Percentiles rank a stretch among this genome's conserved stretches.
Evolutionary conservation across 768 basidiomycete genomes (phyloP).

Genomic region (Xerocomellus amylosporus): DNA sequence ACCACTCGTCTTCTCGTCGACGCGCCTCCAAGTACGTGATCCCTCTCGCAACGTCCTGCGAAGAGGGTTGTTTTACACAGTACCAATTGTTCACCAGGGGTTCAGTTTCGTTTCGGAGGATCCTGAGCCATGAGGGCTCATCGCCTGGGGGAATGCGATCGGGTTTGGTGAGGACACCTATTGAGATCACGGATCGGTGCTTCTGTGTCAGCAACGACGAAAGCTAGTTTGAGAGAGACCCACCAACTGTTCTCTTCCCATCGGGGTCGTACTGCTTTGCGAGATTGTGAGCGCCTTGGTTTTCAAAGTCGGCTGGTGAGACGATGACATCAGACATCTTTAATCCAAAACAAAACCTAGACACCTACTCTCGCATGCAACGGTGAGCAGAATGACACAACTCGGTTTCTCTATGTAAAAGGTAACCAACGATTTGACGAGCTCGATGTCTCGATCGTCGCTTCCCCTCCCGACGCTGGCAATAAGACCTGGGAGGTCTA

Average conservation of each 20-base stretch:
- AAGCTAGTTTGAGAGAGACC: conserved; percentile 41
- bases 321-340: conserved; percentile 36
- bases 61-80: conserved; percentile 40
- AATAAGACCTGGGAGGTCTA: conserved; percentile 64
- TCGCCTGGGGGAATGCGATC: conserved; percentile 47
- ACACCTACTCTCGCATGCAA: conserved; percentile 41
- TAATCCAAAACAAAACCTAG: neutral
- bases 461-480: conserved; percentile 51
- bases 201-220: conserved; percentile 36
- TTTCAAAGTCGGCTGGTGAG: conserved; percentile 72
- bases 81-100: conserved; percentile 32
- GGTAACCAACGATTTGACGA: conserved; percentile 56
- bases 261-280: conserved; percentile 58
- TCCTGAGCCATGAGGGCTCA: conserved; percentile 46
- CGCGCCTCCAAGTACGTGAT: conserved; percentile 60
- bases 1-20: conserved; percentile 53
- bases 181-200: neutral
- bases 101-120: conserved; percentile 52
- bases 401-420: conserved; percentile 63
- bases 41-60: conserved; percentile 21
- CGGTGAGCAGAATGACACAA: conserved; percentile 66
- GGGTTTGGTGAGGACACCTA: conserved; percentile 58
- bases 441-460: conserved; percentile 53
- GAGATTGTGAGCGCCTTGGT: conserved; percentile 69
- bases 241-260: conserved; percentile 70